Evolutionary conservation across 2,329 filamentous ascomycete species (phyloP).

Genomic region (Ophiocordyceps camponoti-leonardi): DNA sequence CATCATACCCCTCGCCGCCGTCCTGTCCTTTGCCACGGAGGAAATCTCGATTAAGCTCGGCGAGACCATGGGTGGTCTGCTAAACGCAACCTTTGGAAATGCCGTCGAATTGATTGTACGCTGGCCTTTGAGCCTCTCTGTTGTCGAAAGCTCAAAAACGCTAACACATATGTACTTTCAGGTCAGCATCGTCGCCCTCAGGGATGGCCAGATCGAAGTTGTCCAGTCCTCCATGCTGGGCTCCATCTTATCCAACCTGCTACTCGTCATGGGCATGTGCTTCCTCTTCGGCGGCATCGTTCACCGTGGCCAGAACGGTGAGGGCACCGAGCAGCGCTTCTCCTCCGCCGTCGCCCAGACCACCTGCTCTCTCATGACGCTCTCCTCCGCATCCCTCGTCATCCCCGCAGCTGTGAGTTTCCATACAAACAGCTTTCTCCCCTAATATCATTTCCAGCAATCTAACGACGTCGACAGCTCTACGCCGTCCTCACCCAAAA

Average conservation of each 20-base stretch:
- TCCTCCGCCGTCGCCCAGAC: conserved; percentile 65
- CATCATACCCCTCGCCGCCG: conserved; percentile 57
- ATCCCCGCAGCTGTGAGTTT: conserved; percentile 49
- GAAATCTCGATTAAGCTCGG: conserved; percentile 58
- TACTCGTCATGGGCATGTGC: conserved; percentile 72
- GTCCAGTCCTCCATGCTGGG: conserved; percentile 98
- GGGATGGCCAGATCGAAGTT: conserved; percentile 74
- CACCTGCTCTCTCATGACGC: conserved; percentile 56
- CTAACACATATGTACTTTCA: conserved; percentile 21
- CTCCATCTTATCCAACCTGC: conserved; percentile 84
- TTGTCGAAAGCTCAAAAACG: no score
- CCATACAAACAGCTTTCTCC: background rate
- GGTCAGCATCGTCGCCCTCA: conserved; percentile 89
- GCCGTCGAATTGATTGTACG: conserved; percentile 60
- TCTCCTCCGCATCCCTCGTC: conserved; percentile 61
- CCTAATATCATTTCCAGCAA: background rate
- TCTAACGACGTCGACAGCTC: background rate
- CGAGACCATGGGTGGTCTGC: conserved; percentile 54
- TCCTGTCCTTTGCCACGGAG: conserved; percentile 63
- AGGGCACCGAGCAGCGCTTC: conserved; percentile 53
- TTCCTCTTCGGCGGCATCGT: conserved; percentile 59
- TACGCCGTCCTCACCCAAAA: background rate
- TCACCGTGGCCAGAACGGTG: conserved; percentile 38
- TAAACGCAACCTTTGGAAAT: conserved; percentile 67
- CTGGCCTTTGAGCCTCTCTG: background rate